Base-by-base conservation (phyloP, 805 yeast genomes). In the Myxozyma geophila region DNA sequence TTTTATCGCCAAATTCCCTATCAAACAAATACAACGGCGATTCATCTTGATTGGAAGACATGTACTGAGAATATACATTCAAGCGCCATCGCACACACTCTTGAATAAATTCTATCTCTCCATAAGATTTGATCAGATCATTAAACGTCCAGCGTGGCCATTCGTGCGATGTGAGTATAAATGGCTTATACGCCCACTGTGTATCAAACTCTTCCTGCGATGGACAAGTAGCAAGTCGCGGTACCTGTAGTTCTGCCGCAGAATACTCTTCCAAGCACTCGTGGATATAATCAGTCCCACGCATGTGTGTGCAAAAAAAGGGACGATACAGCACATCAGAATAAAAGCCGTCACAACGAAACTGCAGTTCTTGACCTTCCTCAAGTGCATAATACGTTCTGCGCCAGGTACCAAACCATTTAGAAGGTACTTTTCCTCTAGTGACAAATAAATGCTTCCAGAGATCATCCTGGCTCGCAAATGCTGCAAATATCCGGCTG, bases 321-420 rank as follows among this genome's bases (percentile, higher is more conserved):
- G 97, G 97, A 56, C 95, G 80, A 74, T 87, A 92, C 13, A 92
- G 74, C n/a, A 83, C 69, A 72, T 92, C 97, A 0, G 96, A 88
- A 72, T 87, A 90, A 2, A 91, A 81, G 35, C 58, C 67, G 0
- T 79, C 77, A 28, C 86, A 75, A 62, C 81, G 80, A 7, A 86
- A 68, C 13, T 64, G 62, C 15, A 84, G 81, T 36, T 85, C 87
- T 36, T 73, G 74, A 8, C 68, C 71, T 3, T 57, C 63, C 9
- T 50, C 46, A n/a, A 80, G 65, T 0, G 75, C 73, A 65, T 85
- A 74, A 40, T 83, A 77, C 2, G 93, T 85, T 44, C 82, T 77
- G 69, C 92, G 81, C 97, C 97, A 92, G 1, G 91, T 83, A 0
- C 97, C 97, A 37, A 71, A 73, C 97, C 97, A 91, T 40, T 69